These are phyloP conservation scores for Scytalidium lignicola DNA, from an alignment of 2,329 filamentous ascomycete genomes.

Conservation along the genomic window DNA sequence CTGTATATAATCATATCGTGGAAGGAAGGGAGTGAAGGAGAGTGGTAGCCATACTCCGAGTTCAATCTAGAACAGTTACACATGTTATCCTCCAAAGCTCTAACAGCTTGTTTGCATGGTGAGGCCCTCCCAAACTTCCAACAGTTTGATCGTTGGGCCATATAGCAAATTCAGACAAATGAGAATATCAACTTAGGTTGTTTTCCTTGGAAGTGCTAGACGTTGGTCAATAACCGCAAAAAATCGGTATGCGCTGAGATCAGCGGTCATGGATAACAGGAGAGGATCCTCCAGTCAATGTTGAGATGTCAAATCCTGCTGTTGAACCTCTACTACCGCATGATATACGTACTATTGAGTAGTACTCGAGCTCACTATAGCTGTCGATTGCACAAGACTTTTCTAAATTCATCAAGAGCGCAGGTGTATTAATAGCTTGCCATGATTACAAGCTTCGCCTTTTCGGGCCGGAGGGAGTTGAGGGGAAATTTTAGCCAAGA, in stretches of 20 bases:
- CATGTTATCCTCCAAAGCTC: conserved; percentile 80
- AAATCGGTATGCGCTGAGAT: conserved; percentile 94
- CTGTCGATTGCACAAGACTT: no score
- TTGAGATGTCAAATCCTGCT: no score
- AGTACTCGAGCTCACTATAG: conserved; percentile 89
- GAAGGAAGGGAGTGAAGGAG: no score
- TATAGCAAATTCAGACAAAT: conserved; percentile 4
- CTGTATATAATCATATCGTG: no score
- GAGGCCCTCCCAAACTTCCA: conserved; percentile 44
- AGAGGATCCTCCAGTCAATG: no score
- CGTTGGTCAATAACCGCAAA: conserved; percentile 88
- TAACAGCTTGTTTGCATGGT: conserved; percentile 73
- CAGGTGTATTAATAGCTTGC: no score
- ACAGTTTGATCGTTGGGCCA: conserved; percentile 16
- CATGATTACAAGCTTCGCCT: conserved; percentile 98
- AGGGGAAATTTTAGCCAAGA: conserved; percentile 83
- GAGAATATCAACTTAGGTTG: conserved; percentile 73
- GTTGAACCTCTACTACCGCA: conserved; percentile 82
- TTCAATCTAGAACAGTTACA: conserved; percentile 72
- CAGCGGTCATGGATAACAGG: conserved; percentile 84
- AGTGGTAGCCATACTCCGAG: conserved; percentile 53
- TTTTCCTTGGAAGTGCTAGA: conserved; percentile 96
- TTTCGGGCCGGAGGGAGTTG: conserved; percentile 88
- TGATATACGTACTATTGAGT: conserved; percentile 14
- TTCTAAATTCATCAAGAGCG: no score